Evolutionary conservation across 257 asterid genomes (phyloP).

Genomic region (Lavandula angustifolia): DNA sequence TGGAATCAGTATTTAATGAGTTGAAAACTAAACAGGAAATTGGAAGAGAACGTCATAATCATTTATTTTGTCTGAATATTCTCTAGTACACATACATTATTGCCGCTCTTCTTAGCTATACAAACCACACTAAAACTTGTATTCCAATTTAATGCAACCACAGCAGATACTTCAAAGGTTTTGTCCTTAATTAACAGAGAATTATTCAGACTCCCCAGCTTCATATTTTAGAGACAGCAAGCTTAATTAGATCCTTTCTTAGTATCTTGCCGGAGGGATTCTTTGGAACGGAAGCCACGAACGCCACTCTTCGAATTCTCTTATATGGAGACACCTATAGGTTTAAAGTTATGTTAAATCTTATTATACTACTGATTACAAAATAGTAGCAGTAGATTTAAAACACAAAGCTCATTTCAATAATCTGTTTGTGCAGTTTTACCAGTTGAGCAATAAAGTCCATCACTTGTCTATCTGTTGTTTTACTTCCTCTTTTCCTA

Average conservation of each 20-base stretch:
- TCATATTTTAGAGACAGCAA: constrained; percentile 72
- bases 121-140: too few relatives aligned
- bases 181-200: too few relatives aligned
- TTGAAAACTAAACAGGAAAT: too few relatives aligned
- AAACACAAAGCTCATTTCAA: too few relatives aligned
- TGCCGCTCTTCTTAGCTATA: too few relatives aligned
- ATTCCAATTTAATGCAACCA: too few relatives aligned
- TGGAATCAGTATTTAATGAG: too few relatives aligned
- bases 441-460: constrained; percentile 82
- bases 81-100: constrained; percentile 17
- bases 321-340: constrained; percentile 92
- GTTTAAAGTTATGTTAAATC: not conserved
- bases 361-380: not conserved
- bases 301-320: constrained; percentile 77
- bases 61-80: too few relatives aligned
- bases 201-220: not conserved
- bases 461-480: constrained; percentile 63
- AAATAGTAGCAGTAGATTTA: too few relatives aligned
- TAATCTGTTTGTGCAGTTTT: too few relatives aligned
- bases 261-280: constrained; percentile 95
- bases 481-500: constrained; percentile 47
- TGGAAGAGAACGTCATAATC: too few relatives aligned
- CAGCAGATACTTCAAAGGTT: not conserved
- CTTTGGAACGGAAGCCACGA: constrained; percentile 78
- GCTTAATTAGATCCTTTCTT: constrained; percentile 84